Percentiles rank a stretch among this genome's conserved stretches.
Evolutionary conservation across 1,139 yeast species (phyloP).

Genomic region (Pichia inconspicua): DNA sequence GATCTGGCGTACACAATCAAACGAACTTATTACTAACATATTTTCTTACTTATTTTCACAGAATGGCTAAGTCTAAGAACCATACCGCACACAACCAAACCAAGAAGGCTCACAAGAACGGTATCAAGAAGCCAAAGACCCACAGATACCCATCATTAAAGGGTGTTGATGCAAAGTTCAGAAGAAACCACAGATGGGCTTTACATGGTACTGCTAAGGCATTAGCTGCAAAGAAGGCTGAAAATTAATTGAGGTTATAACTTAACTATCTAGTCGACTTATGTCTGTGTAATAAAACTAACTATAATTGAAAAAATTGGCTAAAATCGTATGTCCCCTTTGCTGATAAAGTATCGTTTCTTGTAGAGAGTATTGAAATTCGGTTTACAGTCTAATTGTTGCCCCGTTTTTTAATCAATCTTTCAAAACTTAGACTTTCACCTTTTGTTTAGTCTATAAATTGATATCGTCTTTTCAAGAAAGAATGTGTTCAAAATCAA

Average conservation of each 20-base stretch:
- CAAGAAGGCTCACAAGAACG: constrained; percentile 99
- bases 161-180: constrained; percentile 99
- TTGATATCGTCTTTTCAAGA: background rate
- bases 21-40: constrained; percentile 7
- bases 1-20: background rate
- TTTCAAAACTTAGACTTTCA: no score
- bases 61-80: constrained; percentile 97
- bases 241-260: constrained; percentile 9
- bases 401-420: background rate
- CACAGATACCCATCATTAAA: constrained; percentile 96
- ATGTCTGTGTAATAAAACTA: constrained; percentile 6
- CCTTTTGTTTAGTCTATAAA: no score
- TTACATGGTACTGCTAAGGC: constrained; percentile 95
- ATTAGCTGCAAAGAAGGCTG: constrained; percentile 51
- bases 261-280: constrained; percentile 1
- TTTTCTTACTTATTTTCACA: constrained; percentile 3
- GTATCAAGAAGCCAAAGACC: constrained; percentile 98
- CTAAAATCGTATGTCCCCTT: background rate
- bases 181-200: constrained; percentile 99
- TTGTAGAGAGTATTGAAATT: no score
- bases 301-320: constrained; percentile 1
- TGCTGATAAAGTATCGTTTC: background rate
- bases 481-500: background rate
- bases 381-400: no score
- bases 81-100: constrained; percentile 99